A percentile compares a stretch with the other conserved stretches of the same genome.
Evolutionary conservation across 169 alveolate species (phyloP).

Genomic region (Eimeria tenella): DNA sequence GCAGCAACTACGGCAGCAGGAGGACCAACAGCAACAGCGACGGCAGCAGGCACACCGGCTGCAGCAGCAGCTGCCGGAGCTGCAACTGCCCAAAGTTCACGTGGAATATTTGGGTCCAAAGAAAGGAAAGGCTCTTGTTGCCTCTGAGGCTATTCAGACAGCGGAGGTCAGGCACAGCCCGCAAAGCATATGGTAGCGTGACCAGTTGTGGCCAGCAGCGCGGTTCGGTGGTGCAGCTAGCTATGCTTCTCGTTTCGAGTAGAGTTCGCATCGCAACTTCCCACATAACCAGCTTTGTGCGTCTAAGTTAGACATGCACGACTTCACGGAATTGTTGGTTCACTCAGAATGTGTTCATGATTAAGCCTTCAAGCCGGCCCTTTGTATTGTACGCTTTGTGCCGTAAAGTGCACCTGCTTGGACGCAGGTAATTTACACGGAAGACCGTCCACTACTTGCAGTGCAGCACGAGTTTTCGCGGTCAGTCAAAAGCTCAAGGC

Average conservation of each 20-base stretch:
- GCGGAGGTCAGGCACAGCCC: background rate
- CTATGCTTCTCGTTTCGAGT: background rate
- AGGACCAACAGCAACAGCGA: background rate
- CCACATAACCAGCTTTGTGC: background rate
- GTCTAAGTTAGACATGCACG: too few species aligned
- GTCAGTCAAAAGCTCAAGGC: conserved; percentile 23
- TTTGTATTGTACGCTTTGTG: too few species aligned
- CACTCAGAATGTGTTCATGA: too few species aligned
- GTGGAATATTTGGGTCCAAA: conserved; percentile 43
- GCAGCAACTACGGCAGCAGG: background rate
- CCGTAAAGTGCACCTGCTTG: too few species aligned
- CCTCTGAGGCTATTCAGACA: conserved; percentile 6
- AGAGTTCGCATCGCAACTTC: background rate
- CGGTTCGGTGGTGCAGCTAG: background rate
- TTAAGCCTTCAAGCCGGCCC: too few species aligned
- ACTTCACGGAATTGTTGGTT: too few species aligned
- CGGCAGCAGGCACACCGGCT: conserved; percentile 6
- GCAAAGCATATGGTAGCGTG: too few species aligned
- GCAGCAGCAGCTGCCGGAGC: conserved; percentile 30
- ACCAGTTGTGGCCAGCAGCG: too few species aligned
- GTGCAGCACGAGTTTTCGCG: conserved; percentile 70
- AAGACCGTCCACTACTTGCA: conserved; percentile 22
- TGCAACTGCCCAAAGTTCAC: background rate
- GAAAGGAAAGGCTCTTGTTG: conserved; percentile 28
- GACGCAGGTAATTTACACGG: conserved; percentile 42